Evolutionary conservation across 805 yeast species (phyloP).

Genomic region (Monosporozyma solicola): DNA sequence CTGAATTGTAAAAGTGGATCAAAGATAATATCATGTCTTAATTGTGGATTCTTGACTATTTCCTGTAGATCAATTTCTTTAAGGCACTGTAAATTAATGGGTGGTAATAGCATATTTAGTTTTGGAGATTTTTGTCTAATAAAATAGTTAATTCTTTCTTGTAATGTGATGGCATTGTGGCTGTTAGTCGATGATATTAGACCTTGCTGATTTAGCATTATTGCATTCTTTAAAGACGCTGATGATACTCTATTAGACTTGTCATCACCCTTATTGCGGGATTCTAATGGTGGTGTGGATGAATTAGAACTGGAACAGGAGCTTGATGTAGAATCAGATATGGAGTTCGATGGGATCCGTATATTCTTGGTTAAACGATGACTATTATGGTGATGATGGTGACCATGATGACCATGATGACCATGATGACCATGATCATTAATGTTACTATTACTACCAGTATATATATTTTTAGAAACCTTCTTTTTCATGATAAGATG

Average conservation of each 20-base stretch:
- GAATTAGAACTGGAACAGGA: background rate
- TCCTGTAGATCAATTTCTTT: conserved; percentile 83
- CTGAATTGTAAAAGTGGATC: conserved; percentile 89
- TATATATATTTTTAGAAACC: background rate
- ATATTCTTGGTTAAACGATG: background rate
- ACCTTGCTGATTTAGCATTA: conserved; percentile 6
- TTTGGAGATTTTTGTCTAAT: conserved; percentile 20
- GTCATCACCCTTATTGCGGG: background rate
- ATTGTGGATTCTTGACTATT: conserved; percentile 82
- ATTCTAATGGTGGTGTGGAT: background rate
- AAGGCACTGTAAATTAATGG: conserved; percentile 70
- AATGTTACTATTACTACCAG: background rate
- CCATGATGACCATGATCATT: background rate
- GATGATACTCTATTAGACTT: background rate
- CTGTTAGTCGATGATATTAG: background rate
- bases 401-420: background rate
- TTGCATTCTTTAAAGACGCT: conserved; percentile 6
- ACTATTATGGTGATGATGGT: background rate
- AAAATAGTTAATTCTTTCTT: conserved; percentile 20
- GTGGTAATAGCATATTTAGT: conserved; percentile 51
- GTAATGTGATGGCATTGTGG: conserved; percentile 10
- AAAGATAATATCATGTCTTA: conserved; percentile 85
- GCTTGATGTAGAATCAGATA: background rate
- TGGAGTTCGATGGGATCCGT: background rate
- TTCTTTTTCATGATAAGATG: conserved; percentile 10